These are phyloP conservation scores for Heterococcus sp. DNA, from an alignment of 108 stramenopile genomes.

Conservation along the genomic window DNA sequence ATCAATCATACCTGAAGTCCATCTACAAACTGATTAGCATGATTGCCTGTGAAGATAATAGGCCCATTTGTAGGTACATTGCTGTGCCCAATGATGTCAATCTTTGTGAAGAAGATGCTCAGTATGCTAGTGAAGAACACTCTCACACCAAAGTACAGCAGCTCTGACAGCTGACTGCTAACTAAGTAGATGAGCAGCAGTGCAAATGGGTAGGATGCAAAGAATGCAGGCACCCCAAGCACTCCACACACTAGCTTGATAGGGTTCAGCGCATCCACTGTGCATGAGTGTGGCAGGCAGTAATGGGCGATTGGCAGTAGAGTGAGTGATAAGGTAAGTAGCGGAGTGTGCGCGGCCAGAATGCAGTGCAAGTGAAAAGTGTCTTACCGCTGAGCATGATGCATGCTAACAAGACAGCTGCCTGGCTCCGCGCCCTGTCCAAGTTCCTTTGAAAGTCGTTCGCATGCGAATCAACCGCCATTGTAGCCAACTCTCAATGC, in stretches of 20 bases:
- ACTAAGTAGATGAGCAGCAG: conserved; percentile 70
- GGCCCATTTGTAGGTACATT: conserved; percentile 87
- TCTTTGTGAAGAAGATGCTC: conserved; percentile 58
- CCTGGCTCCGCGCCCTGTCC: too few relatives aligned
- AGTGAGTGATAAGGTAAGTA: too few relatives aligned
- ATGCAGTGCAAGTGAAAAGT: too few relatives aligned
- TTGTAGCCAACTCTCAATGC: too few relatives aligned
- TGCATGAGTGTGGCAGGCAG: too few relatives aligned
- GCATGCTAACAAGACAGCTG: too few relatives aligned
- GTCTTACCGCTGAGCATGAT: too few relatives aligned
- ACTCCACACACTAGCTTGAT: conserved; percentile 84
- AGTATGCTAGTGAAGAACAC: conserved; percentile 58
- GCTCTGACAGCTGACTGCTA: conserved; percentile 70
- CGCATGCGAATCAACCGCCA: too few relatives aligned
- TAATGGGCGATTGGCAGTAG: too few relatives aligned
- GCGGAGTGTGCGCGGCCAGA: too few relatives aligned
- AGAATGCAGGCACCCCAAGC: conserved; percentile 71
- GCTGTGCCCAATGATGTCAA: conserved; percentile 80
- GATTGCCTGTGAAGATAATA: conserved; percentile 89
- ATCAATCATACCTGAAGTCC: conserved; percentile 75
- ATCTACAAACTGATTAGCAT: conserved; percentile 96
- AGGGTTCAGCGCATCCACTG: conserved; percentile 53
- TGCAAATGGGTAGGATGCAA: conserved; percentile 63
- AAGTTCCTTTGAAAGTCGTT: too few relatives aligned
- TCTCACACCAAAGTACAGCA: conserved; percentile 66